Evolutionary conservation across 176 grass and related monocot genomes (phyloP), one percentile per base, ranked within the genome.

Genomic region (Avena sativa): DNA sequence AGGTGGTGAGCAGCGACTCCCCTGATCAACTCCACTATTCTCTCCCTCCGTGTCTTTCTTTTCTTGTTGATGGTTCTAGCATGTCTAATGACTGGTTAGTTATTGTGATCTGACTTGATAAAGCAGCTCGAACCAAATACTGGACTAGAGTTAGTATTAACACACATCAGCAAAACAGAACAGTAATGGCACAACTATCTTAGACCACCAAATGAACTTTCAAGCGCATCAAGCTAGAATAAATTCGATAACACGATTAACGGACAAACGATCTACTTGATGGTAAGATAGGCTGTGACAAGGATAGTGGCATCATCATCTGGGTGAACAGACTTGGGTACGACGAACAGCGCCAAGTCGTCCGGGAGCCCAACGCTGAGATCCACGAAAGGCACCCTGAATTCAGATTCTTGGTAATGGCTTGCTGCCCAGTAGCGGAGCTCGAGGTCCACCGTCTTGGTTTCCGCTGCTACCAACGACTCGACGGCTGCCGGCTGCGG

Each of bases 271-370:
- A 47, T 21, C 69, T 72, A 72, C 43, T 72, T 72, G 19, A 21
- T 72, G 70, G 70, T 72, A 21, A 72, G 9, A 21, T 12, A 72
- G 1, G 70, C 70, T 21, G 19, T 23, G 0, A 72, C 70, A 44
- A 12, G 70, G 40, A 46, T 23, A 47, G 19, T 8, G 14, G 20
- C n/a, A 8, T 74, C 11, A 5, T 46, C 34, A 14, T 57, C 40
- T 58, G 61, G 8, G 26, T 68, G n/a, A 55, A 28, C 49, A 0
- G 50, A 69, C 40, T 86, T 48, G 25, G 61, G 84, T 14, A 86
- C 14, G 6, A 57, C n/a, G 3, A 79, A 78, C 62, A 57, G 61
- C 13, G 25, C 23, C 30, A 34, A 28, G 8, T 69, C 32, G 2
- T 25, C 0, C 0, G 61, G 60, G 3, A 40, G 20, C 48, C 84